Percentiles rank a stretch among this genome's conserved stretches.
Evolutionary conservation across 441 rosid species (phyloP).

Genomic region (Breynia disticha): DNA sequence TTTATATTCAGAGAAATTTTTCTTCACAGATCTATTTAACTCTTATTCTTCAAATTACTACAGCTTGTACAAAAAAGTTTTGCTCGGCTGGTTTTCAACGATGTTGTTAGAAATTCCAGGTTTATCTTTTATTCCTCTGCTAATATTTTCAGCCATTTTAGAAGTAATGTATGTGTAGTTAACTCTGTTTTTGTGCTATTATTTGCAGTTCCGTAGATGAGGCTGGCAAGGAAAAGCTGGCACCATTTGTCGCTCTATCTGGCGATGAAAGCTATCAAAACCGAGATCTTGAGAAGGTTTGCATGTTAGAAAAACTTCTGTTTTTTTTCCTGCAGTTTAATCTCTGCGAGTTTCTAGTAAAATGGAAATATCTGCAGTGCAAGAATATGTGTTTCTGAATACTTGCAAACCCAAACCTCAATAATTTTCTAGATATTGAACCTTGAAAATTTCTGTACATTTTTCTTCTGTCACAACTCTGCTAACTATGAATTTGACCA

Average conservation of each 20-base stretch:
- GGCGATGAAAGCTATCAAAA: slow-evolving; percentile 84
- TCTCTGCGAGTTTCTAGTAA: no score
- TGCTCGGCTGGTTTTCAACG: slow-evolving; percentile 78
- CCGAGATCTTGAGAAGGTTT: slow-evolving; percentile 97
- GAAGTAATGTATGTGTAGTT: not conserved
- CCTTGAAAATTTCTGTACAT: not conserved
- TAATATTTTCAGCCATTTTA: not conserved
- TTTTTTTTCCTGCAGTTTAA: no score
- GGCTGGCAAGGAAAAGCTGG: slow-evolving; percentile 65
- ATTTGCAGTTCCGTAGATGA: slow-evolving; percentile 66
- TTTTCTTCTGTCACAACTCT: not conserved
- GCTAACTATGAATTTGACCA: not conserved
- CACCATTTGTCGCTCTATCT: slow-evolving; percentile 62
- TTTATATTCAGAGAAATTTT: not conserved
- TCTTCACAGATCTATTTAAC: not conserved
- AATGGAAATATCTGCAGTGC: no score
- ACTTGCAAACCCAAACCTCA: no score
- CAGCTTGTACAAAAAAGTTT: slow-evolving; percentile 99
- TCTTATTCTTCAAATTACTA: slow-evolving; percentile 16
- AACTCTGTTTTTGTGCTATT: not conserved
- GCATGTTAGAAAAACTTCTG: not conserved
- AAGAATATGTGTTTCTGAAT: no score
- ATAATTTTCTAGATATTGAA: not conserved
- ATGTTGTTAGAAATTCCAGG: slow-evolving; percentile 78
- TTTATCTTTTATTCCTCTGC: slow-evolving; percentile 8